Percentiles rank a stretch among this genome's conserved stretches.
Conservation (phyloP, 768 basidiomycete species). For the Hygrophorus pudorinus region DNA sequence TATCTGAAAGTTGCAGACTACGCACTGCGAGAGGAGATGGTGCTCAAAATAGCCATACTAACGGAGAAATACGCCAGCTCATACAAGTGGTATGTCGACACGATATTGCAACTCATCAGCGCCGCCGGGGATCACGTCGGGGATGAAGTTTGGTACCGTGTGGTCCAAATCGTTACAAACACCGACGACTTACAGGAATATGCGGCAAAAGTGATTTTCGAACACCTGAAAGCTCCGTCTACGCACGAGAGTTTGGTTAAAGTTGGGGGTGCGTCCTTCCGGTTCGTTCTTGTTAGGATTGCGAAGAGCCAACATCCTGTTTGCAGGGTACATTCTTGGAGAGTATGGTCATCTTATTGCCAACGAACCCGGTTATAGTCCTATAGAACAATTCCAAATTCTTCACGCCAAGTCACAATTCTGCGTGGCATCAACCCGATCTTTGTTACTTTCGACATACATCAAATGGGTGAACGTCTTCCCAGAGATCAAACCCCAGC, state of each 20-base stretch:
- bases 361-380: constrained; percentile 88
- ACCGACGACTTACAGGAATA: constrained; percentile 97
- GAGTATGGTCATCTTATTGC: constrained; percentile 98
- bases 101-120: constrained; percentile 89
- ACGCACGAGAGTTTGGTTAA: constrained; percentile 93
- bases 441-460: constrained; percentile 91
- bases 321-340: constrained; percentile 79
- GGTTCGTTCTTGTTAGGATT: not conserved
- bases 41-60: constrained; percentile 93
- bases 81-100: constrained; percentile 99
- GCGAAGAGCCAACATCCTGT: constrained; percentile 1
- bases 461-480: constrained; percentile 99
- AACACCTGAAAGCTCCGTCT: constrained; percentile 76
- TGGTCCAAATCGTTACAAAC: constrained; percentile 97
- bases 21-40: constrained; percentile 95
- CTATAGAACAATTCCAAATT: constrained; percentile 87
- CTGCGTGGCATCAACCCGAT: constrained; percentile 84
- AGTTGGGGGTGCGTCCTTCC: constrained; percentile 64
- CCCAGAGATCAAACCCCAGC: constrained; percentile 93
- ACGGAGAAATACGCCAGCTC: constrained; percentile 98
- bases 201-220: constrained; percentile 86
- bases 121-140: constrained; percentile 98
- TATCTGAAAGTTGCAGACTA: constrained; percentile 97
- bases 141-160: constrained; percentile 99
- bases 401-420: constrained; percentile 94